Evolutionary conservation across 2,329 filamentous ascomycete species (phyloP).

Genomic region (Pseudogymnoascus verrucosus): DNA sequence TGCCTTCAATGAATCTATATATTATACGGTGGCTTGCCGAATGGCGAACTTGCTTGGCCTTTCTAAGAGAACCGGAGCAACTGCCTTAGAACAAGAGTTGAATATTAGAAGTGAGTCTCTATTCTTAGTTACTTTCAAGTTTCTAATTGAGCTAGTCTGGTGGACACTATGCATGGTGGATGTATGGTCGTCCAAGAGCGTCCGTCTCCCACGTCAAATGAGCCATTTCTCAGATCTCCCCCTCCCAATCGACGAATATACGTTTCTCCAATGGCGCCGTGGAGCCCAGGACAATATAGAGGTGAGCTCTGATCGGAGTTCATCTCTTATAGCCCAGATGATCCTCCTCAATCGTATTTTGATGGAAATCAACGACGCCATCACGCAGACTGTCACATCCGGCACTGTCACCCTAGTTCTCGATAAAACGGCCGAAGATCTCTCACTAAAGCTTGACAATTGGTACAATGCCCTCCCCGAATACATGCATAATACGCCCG

Average conservation of each 20-base stretch:
- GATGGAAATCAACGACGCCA: conserved; percentile 33
- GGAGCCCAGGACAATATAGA: neutral
- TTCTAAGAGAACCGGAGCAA: conserved; percentile 11
- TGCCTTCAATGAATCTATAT: conserved; percentile 16
- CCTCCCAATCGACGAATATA: conserved; percentile 17
- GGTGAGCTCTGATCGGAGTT: neutral
- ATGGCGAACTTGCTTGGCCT: conserved; percentile 19
- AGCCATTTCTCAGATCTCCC: conserved; percentile 13
- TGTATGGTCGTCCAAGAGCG: conserved; percentile 20
- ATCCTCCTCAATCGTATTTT: conserved; percentile 33
- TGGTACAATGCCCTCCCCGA: conserved; percentile 31
- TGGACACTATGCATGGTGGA: conserved; percentile 21
- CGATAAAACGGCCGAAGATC: conserved; percentile 20
- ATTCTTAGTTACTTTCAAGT: neutral
- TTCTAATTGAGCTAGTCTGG: conserved; percentile 17
- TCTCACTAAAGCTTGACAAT: conserved; percentile 29
- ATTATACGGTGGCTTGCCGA: conserved; percentile 19
- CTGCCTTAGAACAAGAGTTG: conserved; percentile 16
- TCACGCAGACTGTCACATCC: conserved; percentile 26
- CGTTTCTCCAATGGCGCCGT: conserved; percentile 11
- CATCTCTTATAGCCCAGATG: conserved; percentile 29
- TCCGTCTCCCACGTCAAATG: conserved; percentile 19
- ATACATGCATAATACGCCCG: conserved; percentile 31
- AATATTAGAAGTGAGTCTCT: conserved; percentile 16
- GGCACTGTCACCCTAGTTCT: conserved; percentile 19